Percentiles rank a stretch among this genome's conserved stretches.
Evolutionary conservation across 2,329 filamentous ascomycete genomes (phyloP).

Genomic region (Ophiostoma ulmi): DNA sequence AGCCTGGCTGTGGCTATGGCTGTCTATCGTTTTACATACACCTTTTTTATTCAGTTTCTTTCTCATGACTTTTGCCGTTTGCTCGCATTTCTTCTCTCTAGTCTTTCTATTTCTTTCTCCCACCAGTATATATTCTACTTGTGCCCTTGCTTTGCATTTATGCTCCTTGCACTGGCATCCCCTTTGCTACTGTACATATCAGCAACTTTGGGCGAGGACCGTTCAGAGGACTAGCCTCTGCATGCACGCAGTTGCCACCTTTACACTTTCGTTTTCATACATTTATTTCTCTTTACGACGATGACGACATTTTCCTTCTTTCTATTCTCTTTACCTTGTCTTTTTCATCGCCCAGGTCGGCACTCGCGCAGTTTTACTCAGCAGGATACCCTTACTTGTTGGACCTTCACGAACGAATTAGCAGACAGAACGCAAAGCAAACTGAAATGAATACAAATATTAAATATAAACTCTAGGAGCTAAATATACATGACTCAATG

Average conservation of each 20-base stretch:
- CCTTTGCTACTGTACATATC: not conserved
- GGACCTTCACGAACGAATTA: not conserved
- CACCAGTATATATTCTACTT: constrained; percentile 8
- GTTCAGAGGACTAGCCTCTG: not conserved
- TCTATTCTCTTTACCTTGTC: not conserved
- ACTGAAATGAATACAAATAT: not conserved
- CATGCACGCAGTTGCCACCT: not conserved
- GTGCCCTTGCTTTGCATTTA: not conserved
- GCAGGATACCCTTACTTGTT: constrained; percentile 3
- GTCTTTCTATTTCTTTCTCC: not conserved
- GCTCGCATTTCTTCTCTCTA: not conserved
- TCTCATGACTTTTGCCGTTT: constrained; percentile 22
- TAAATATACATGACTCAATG: not conserved
- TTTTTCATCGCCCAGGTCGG: not conserved
- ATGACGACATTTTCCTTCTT: not conserved
- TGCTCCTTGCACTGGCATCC: not conserved
- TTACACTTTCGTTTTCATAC: not conserved
- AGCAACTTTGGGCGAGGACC: not conserved
- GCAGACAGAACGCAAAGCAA: not conserved
- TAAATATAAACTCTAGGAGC: not conserved
- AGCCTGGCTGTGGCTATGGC: constrained; percentile 13
- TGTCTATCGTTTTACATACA: constrained; percentile 14
- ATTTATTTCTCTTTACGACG: not conserved
- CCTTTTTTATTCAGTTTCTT: not conserved
- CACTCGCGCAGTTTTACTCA: not conserved